Base-by-base conservation (phyloP, 257 asterid genomes). In the Leptodermis oblonga region DNA sequence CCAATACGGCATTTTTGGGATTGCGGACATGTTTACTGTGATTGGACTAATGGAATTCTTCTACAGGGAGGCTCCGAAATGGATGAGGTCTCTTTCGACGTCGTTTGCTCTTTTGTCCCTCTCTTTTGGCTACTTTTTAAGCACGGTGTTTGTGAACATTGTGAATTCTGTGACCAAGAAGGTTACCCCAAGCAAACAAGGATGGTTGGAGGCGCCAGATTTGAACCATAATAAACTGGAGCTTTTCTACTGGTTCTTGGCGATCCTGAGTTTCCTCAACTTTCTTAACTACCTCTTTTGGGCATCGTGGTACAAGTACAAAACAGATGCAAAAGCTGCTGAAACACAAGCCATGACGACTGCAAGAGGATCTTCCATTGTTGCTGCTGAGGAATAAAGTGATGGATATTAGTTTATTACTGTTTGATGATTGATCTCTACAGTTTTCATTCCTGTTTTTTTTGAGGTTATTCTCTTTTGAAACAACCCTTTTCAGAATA, bases 51-150 rank as follows among this genome's bases (percentile, higher is more conserved):
- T 89, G 75, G 95, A 87, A 60, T 87, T 89, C 56, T 89, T 87
- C 67, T 89, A 87, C 56, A 82, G 72, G 30, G 95, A 89, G 55
- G 95, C 95, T 0, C 95, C 96, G 0, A 45, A 59, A 0, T 86
- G 95, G 62, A 89, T 89, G 95, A 84, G 87, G 64, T 86, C 95
- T 2, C 81, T 89, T 2, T 80, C 96, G 8, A 87, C 96, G 43
- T 89, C 95, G 0, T 86, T 89, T 23, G 83, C 92, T 3, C 80
- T 82, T 80, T 73, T 87, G 13, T 87, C 92, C 2, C 80, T 82
- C 4, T 83, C 90, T 4, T 75, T 87, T 4, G 90, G 92, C 2
- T 85, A 89, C 36, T 87, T 79, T 18, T 31, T 87, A 69, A 89
- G 96, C 61, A 87, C 85, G 7, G 82, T 77, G 15, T 72, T 89